Percentiles rank a stretch among this genome's conserved stretches.
These are phyloP conservation scores for Picea engelmannii DNA, from an alignment of 83 land plant genomes.

Conservation along the genomic window DNA sequence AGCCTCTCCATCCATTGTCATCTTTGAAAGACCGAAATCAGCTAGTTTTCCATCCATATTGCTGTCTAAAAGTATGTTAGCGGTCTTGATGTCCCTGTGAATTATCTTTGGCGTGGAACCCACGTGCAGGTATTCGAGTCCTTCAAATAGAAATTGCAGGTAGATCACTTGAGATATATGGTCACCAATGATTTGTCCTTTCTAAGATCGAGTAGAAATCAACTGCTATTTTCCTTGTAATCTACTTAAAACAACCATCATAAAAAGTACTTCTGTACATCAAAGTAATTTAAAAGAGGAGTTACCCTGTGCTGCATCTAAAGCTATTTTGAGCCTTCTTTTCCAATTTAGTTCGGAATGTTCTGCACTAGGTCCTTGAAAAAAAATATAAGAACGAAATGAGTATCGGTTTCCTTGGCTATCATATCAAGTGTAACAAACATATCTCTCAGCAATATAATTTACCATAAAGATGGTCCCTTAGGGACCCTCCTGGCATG, in stretches of 20 bases:
- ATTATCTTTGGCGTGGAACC: neutral
- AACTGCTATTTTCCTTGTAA: too few relatives aligned
- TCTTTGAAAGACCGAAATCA: neutral
- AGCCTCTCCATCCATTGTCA: too few relatives aligned
- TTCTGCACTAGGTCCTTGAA: neutral
- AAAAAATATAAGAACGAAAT: neutral
- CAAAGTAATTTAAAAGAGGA: neutral
- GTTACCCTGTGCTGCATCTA: neutral
- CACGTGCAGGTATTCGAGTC: constrained; percentile 1
- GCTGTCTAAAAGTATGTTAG: neutral
- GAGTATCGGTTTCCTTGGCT: neutral
- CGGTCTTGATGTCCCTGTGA: neutral
- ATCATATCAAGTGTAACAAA: neutral
- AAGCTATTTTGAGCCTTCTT: neutral
- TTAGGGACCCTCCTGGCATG: too few relatives aligned
- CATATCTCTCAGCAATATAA: neutral
- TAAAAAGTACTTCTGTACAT: neutral
- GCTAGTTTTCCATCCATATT: constrained; percentile 1
- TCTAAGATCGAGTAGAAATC: too few relatives aligned
- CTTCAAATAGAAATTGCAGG: neutral
- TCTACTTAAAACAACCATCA: too few relatives aligned
- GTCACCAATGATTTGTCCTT: neutral
- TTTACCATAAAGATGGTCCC: neutral
- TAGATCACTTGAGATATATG: neutral
- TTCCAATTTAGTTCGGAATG: neutral